Percentiles rank a stretch among this genome's conserved stretches.
phyloP scores from a whole-genome alignment of 306 rosid genomes.

The Crotalaria pallida region DNA sequence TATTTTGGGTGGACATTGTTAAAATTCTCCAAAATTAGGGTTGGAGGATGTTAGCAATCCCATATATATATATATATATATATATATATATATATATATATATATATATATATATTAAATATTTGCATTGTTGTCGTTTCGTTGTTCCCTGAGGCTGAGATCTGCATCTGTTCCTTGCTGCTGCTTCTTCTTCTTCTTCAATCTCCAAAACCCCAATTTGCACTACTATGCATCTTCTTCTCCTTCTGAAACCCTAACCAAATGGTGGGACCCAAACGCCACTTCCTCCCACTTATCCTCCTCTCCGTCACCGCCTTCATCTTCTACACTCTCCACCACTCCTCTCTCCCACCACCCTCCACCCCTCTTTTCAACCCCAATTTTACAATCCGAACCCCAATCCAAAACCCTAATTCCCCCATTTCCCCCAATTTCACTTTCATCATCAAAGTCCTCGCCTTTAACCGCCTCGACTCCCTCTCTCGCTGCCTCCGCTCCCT shows the following conservation, averaged over 20 bases:
- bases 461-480: slow-evolving; percentile 66
- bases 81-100: no score
- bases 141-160: slow-evolving; percentile 17
- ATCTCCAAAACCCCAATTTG: not conserved
- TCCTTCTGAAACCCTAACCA: not conserved
- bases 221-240: slow-evolving; percentile 2
- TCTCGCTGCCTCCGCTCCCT: slow-evolving; percentile 85
- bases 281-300: slow-evolving; percentile 49
- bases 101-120: no score
- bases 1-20: no score
- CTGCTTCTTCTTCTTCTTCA: not conserved
- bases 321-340: slow-evolving; percentile 46
- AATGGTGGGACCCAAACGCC: slow-evolving; percentile 68
- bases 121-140: not conserved
- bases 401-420: slow-evolving; percentile 7
- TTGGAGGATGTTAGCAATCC: no score
- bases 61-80: no score
- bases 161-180: slow-evolving; percentile 1
- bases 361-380: slow-evolving; percentile 32
- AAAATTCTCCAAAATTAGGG: no score
- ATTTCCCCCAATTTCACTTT: slow-evolving; percentile 40
- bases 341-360: slow-evolving; percentile 46
- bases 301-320: slow-evolving; percentile 42
- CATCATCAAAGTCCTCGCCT: slow-evolving; percentile 72
- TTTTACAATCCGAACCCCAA: slow-evolving; percentile 26